phyloP scores from a whole-genome alignment of 2,329 filamentous ascomycete species.

The Penicillium rolfsii region DNA sequence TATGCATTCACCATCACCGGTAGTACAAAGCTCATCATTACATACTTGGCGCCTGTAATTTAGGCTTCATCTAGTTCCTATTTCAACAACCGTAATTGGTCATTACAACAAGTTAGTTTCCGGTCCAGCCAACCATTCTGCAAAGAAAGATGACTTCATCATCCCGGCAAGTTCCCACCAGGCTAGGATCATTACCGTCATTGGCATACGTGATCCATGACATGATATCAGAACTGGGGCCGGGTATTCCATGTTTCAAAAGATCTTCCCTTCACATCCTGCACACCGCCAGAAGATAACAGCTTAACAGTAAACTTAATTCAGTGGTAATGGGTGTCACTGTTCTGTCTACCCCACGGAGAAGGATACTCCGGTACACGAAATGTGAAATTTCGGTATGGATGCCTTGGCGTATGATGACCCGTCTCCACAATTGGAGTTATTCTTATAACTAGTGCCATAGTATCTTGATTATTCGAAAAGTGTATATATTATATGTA shows the following conservation, averaged over 20 bases:
- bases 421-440: neutral
- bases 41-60: neutral
- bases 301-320: no score
- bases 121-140: neutral
- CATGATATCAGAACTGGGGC: slow-evolving; percentile 10
- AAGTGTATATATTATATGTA: neutral
- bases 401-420: neutral
- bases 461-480: neutral
- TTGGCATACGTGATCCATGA: neutral
- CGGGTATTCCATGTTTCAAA: neutral
- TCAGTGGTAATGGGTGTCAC: neutral
- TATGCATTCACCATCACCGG: neutral
- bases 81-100: neutral
- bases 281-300: neutral
- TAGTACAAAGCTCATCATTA: neutral
- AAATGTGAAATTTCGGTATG: neutral
- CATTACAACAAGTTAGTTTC: neutral
- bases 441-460: neutral
- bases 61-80: neutral
- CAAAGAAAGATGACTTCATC: slow-evolving; percentile 10
- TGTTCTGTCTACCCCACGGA: neutral
- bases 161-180: slow-evolving; percentile 1
- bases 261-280: neutral
- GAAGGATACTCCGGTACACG: neutral
- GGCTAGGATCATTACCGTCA: neutral